phyloP scores from a whole-genome alignment of 2,329 filamentous ascomycete genomes.

The Cryphonectria nitschkei region DNA sequence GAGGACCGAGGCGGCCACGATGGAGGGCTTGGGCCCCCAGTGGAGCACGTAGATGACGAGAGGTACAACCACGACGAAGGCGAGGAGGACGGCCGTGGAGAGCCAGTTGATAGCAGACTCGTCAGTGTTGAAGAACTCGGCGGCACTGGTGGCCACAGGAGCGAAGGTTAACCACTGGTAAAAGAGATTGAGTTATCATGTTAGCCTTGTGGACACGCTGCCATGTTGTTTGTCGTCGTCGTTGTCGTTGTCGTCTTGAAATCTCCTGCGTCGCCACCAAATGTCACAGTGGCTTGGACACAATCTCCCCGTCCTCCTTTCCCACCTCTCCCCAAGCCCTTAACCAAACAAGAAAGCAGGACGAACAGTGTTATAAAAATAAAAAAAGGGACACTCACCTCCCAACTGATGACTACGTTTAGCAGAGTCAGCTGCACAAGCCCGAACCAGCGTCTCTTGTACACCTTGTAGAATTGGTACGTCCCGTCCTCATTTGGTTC shows the following conservation, averaged over 20 bases:
- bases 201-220: not conserved
- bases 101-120: slow-evolving; percentile 90
- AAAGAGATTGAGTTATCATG: slow-evolving; percentile 5
- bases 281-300: too few relatives aligned
- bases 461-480: slow-evolving; percentile 47
- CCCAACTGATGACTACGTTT: slow-evolving; percentile 94
- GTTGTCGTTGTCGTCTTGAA: not conserved
- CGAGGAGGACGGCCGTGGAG: slow-evolving; percentile 83
- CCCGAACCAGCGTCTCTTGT: slow-evolving; percentile 89
- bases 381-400: slow-evolving; percentile 63
- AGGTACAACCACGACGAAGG: slow-evolving; percentile 76
- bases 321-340: too few relatives aligned
- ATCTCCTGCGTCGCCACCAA: too few relatives aligned
- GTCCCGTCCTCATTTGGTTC: slow-evolving; percentile 20
- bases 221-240: not conserved
- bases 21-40: slow-evolving; percentile 76
- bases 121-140: slow-evolving; percentile 74
- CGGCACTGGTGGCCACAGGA: slow-evolving; percentile 74
- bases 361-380: not conserved
- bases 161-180: slow-evolving; percentile 88
- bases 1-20: slow-evolving; percentile 73
- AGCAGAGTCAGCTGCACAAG: slow-evolving; percentile 80
- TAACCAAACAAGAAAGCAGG: too few relatives aligned
- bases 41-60: slow-evolving; percentile 78
- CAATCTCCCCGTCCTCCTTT: too few relatives aligned